These are phyloP conservation scores for Rhinocladiella similis DNA, from an alignment of 2,329 filamentous ascomycete genomes.

Conservation along the genomic window DNA sequence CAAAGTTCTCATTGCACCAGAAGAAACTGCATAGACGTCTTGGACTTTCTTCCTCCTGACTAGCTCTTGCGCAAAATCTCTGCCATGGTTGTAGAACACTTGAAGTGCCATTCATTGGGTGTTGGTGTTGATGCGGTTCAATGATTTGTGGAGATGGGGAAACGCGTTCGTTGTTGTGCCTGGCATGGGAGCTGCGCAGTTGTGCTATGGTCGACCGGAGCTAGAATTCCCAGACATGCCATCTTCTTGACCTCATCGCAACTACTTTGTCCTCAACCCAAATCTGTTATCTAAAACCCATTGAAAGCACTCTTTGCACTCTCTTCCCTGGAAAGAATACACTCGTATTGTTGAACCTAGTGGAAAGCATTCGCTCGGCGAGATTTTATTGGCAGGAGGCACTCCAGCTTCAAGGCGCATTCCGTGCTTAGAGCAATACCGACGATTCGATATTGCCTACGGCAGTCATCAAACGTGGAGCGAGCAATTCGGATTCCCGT, in stretches of 20 bases:
- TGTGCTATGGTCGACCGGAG: conserved; percentile 10
- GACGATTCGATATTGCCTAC: neutral
- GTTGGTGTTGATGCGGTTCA: conserved; percentile 6
- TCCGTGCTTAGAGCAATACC: neutral
- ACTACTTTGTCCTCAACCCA: neutral
- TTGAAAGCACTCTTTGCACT: neutral
- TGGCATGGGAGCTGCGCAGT: conserved; percentile 8
- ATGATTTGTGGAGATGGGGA: neutral
- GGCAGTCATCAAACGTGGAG: neutral
- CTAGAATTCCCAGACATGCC: conserved; percentile 3
- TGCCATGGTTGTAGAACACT: no score
- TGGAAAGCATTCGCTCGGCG: no score
- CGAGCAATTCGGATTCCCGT: neutral
- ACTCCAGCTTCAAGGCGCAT: neutral
- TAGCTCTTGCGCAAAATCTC: no score
- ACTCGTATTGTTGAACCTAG: no score
- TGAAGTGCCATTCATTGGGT: neutral
- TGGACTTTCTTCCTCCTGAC: neutral
- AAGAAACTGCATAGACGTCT: neutral
- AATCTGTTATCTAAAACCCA: neutral
- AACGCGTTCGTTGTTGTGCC: conserved; percentile 14
- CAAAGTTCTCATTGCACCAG: neutral
- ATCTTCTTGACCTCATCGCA: conserved; percentile 16
- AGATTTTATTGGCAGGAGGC: neutral
- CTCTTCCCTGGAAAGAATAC: neutral